phyloP scores from a whole-genome alignment of 768 basidiomycete species.

The Auricularia heimuer region DNA sequence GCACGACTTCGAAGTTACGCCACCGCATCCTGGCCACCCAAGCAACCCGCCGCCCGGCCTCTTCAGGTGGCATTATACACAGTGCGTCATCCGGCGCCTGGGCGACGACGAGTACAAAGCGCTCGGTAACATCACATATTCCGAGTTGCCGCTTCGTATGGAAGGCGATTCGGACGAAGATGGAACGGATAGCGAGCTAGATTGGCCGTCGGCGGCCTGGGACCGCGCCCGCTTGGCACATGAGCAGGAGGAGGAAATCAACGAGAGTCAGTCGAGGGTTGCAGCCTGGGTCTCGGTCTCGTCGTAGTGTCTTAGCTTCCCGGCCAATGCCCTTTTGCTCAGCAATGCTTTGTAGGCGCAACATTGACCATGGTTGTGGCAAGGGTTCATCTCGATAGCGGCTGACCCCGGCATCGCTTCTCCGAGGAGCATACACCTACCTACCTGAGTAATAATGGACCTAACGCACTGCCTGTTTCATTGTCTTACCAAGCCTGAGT shows the following conservation, averaged over 20 bases:
- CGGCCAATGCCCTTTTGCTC: too few species aligned
- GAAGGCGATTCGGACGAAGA: neutral
- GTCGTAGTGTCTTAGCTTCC: too few species aligned
- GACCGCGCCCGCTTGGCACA: neutral
- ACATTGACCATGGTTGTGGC: too few species aligned
- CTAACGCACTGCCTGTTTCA: too few species aligned
- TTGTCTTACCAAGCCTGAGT: too few species aligned
- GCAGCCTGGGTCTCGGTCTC: too few species aligned
- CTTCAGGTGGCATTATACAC: neutral
- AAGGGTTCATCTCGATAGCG: too few species aligned
- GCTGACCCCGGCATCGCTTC: too few species aligned
- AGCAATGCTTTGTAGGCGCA: too few species aligned
- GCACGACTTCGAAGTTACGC: neutral
- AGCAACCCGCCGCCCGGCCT: neutral
- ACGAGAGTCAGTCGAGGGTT: too few species aligned
- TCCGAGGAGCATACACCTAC: too few species aligned
- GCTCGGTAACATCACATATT: neutral
- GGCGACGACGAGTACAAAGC: neutral
- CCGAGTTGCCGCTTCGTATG: neutral
- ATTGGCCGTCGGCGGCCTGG: neutral
- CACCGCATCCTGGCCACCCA: neutral
- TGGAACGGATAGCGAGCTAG: neutral
- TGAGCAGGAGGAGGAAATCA: neutral
- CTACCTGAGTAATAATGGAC: too few species aligned
- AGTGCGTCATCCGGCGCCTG: neutral